A percentile compares a stretch with the other conserved stretches of the same genome.
Evolutionary conservation across 495 filamentous ascomycete species (phyloP).

Genomic region (Penicillium nucicola): DNA sequence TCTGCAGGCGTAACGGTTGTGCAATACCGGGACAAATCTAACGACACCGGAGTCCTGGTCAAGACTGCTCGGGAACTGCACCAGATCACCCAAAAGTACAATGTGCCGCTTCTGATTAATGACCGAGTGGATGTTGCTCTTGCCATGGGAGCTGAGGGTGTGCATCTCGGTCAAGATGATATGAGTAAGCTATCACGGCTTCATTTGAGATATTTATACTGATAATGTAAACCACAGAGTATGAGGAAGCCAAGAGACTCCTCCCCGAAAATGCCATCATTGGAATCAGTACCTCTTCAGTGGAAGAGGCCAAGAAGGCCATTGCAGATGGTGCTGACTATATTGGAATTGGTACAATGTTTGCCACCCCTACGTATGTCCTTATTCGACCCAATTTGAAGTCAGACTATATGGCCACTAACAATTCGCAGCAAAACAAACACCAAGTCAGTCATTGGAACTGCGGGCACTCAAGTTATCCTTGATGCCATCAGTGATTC

Average conservation of each 20-base stretch:
- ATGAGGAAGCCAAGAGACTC: slow-evolving; percentile 63
- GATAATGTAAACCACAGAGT: neutral
- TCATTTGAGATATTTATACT: neutral
- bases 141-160: slow-evolving; percentile 81
- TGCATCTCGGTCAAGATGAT: slow-evolving; percentile 95
- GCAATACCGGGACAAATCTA: slow-evolving; percentile 86
- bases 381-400: too few relatives aligned
- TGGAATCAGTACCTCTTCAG: slow-evolving; percentile 68
- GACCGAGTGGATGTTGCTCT: slow-evolving; percentile 92
- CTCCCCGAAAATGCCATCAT: slow-evolving; percentile 70
- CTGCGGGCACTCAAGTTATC: slow-evolving; percentile 71
- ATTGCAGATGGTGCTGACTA: slow-evolving; percentile 76
- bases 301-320: slow-evolving; percentile 65
- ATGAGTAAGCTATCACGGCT: slow-evolving; percentile 54
- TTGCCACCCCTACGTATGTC: slow-evolving; percentile 73
- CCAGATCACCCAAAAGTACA: slow-evolving; percentile 59
- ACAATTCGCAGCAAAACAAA: slow-evolving; percentile 50
- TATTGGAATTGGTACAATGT: slow-evolving; percentile 83
- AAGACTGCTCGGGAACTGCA: slow-evolving; percentile 69
- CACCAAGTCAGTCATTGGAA: slow-evolving; percentile 78
- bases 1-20: slow-evolving; percentile 71
- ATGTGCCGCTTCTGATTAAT: slow-evolving; percentile 87
- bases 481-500: slow-evolving; percentile 50
- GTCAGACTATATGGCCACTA: neutral
- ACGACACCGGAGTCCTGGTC: slow-evolving; percentile 71